phyloP scores from a whole-genome alignment of 345 rosid species.

The Eucalyptus tenuipes region DNA sequence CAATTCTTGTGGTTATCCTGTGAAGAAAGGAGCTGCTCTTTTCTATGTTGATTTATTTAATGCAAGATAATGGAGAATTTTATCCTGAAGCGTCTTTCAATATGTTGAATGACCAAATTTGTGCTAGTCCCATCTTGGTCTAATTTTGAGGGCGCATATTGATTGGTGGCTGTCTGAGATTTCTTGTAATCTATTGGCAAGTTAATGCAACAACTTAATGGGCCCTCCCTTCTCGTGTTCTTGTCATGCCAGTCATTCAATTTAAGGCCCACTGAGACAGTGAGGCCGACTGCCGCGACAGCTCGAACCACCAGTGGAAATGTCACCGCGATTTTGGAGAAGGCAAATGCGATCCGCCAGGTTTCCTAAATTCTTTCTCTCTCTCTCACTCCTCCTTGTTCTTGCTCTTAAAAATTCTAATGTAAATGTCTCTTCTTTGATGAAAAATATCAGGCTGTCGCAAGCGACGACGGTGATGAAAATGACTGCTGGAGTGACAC shows the following conservation, averaged over 20 bases:
- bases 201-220: background rate
- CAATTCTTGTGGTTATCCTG: background rate
- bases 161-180: background rate
- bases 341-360: constrained; percentile 97
- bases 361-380: constrained; percentile 7
- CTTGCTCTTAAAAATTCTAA: background rate
- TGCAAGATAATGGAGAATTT: background rate
- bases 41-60: background rate
- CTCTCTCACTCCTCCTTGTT: background rate
- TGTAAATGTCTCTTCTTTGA: background rate
- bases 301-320: constrained; percentile 36
- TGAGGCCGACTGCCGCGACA: constrained; percentile 20
- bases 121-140: background rate
- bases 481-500: constrained; percentile 76
- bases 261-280: constrained; percentile 45
- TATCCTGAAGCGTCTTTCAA: background rate
- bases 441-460: constrained; percentile 55
- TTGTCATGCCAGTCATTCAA: constrained; percentile 44
- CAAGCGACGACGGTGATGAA: constrained; percentile 56
- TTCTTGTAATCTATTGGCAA: background rate
- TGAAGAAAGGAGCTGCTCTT: background rate
- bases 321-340: constrained; percentile 76
- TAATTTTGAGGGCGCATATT: background rate
- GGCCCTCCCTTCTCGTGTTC: background rate
- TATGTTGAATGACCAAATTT: background rate